Base-by-base conservation (phyloP, 116 monocot species). In the Posidonia oceanica region DNA sequence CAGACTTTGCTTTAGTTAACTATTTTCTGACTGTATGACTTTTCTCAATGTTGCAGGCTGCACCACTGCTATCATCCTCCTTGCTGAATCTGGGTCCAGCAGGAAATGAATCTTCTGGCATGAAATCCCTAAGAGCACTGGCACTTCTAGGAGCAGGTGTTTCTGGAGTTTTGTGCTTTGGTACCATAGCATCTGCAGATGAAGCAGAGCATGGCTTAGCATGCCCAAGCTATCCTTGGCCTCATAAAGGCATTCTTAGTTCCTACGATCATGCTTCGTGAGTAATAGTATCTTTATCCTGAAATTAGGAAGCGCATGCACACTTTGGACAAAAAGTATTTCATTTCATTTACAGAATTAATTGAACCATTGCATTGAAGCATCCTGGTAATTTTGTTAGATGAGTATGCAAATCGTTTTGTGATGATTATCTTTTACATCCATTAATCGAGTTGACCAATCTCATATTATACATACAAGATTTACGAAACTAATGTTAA, bases 211-310 rank as follows among this genome's bases (percentile, higher is more conserved):
- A 91, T 80, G 95, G 91, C 8, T 78, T 96, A 55, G 76, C 78
- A 56, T 88, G 84, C 52, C 88, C 94, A 14, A 81, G 61, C 67
- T 96, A 96, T 82, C 95, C 95, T 53, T 96, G 95, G 95, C 95
- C 95, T 56, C 94, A 95, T 74, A 70, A 86, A 68, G 94, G 94
- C 67, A 91, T 96, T 56, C 88, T 96, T 69, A 96, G 88, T 69
- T 95, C 94, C 39, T 95, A 95, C 76, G 94, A 95, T 61, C 94
- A 95, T 83, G 82, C 88, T 74, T 95, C 94, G 91, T 94, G 55
- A 83, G 84, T 87, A 74, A 36, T 29, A 29, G 29, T 29, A 29
- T 29, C 1, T 29, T 29, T 2, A n/a, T 58, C 21, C 0, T 7
- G 21, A 58, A 58, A 58, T 16, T n/a, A 17, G 5, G 5, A 17